A percentile compares a stretch with the other conserved stretches of the same genome.
Evolutionary conservation across 1,139 yeast genomes (phyloP).

Genomic region (Pichia sp.): DNA sequence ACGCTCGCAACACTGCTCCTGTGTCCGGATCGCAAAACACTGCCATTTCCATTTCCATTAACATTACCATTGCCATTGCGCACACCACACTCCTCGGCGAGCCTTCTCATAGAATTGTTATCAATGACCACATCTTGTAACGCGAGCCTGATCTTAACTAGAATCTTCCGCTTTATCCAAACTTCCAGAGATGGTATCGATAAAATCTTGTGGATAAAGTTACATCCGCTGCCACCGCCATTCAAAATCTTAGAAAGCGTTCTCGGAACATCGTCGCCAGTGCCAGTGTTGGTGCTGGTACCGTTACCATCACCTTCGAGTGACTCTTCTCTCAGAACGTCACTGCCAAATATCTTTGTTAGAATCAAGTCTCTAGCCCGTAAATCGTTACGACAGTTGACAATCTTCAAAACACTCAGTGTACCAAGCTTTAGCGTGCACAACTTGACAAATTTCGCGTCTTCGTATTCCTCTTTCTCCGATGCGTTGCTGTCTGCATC

Average conservation of each 20-base stretch:
- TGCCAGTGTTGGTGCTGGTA: not conserved
- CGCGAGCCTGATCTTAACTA: conserved; percentile 36
- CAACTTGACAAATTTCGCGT: conserved; percentile 16
- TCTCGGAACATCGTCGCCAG: no score
- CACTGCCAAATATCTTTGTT: conserved; percentile 55
- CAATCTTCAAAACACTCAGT: conserved; percentile 70
- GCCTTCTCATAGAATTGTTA: conserved; percentile 70
- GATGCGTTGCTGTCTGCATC: not conserved
- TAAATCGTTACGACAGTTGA: conserved; percentile 62
- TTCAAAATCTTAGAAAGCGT: conserved; percentile 7
- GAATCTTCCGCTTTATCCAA: conserved; percentile 51
- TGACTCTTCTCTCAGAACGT: conserved; percentile 19
- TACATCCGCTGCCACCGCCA: no score
- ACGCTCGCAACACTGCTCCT: no score
- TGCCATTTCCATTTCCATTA: no score
- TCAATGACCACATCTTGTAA: no score
- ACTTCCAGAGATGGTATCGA: conserved; percentile 51
- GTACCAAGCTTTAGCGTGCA: conserved; percentile 87
- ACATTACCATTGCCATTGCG: conserved; percentile 12
- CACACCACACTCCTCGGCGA: conserved; percentile 90
- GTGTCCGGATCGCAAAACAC: no score
- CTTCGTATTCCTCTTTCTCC: conserved; percentile 1
- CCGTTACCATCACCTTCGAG: not conserved
- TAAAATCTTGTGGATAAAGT: conserved; percentile 74
- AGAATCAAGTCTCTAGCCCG: conserved; percentile 56